These are phyloP conservation scores for Fraxinus sp. DNA, from an alignment of 305 asterid species.

Conservation along the genomic window DNA sequence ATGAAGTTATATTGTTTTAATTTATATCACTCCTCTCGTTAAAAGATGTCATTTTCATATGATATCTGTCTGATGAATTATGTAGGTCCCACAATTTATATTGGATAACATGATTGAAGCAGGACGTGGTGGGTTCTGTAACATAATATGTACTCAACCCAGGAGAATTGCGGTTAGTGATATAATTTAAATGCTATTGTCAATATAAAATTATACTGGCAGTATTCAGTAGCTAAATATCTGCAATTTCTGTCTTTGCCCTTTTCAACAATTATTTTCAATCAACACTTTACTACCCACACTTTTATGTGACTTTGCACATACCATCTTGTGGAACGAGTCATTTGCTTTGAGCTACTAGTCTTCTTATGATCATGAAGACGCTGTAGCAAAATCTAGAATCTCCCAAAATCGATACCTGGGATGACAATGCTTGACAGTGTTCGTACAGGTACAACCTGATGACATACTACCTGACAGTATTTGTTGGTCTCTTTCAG, in stretches of 20 bases:
- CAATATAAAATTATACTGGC: background rate
- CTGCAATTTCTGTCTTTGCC: background rate
- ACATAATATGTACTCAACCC: slow-evolving; percentile 93
- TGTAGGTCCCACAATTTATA: slow-evolving; percentile 93
- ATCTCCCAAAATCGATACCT: background rate
- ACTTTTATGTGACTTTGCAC: background rate
- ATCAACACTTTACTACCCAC: background rate
- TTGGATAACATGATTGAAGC: slow-evolving; percentile 91
- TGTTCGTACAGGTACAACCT: background rate
- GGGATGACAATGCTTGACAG: background rate
- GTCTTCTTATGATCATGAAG: background rate
- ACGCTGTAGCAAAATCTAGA: background rate
- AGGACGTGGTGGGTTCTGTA: slow-evolving; percentile 79
- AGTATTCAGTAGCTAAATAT: background rate
- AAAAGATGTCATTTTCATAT: slow-evolving; percentile 10
- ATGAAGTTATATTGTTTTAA: background rate
- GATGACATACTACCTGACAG: slow-evolving; percentile 22
- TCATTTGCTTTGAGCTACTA: background rate
- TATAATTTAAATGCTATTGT: slow-evolving; percentile 19
- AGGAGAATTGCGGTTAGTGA: slow-evolving; percentile 95
- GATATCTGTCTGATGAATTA: slow-evolving; percentile 28
- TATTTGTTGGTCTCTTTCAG: slow-evolving; percentile 36
- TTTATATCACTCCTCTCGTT: background rate
- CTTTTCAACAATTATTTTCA: background rate
- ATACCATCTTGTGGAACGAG: background rate